These are phyloP conservation scores for Yueomyces sp. DNA, from an alignment of 1,139 yeast species.

Conservation along the genomic window DNA sequence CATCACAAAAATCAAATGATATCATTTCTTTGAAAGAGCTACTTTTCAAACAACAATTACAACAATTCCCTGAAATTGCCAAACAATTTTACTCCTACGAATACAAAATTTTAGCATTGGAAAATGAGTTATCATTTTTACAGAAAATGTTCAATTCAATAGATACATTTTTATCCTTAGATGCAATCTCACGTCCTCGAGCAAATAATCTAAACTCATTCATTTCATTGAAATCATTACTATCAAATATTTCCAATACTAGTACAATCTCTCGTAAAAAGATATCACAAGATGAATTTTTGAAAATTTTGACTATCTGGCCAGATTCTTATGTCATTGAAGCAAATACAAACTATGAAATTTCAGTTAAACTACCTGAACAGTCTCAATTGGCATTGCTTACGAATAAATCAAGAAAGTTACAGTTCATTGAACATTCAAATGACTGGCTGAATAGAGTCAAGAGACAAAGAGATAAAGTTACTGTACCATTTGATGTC, in stretches of 20 bases:
- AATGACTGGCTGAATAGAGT: slow-evolving; percentile 13
- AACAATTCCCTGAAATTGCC: slow-evolving; percentile 15
- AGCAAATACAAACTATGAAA: slow-evolving; percentile 12
- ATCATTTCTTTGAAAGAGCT: slow-evolving; percentile 4
- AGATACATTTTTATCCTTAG: slow-evolving; percentile 19
- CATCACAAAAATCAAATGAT: slow-evolving; percentile 1
- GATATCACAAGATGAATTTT: slow-evolving; percentile 10
- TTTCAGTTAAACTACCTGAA: slow-evolving; percentile 13
- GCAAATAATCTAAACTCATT: slow-evolving; percentile 4
- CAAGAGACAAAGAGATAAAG: not conserved
- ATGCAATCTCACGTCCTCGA: slow-evolving; percentile 13
- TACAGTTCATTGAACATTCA: slow-evolving; percentile 14
- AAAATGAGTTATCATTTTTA: slow-evolving; percentile 8
- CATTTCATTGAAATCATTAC: slow-evolving; percentile 12
- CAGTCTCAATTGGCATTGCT: slow-evolving; percentile 8
- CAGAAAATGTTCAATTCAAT: slow-evolving; percentile 15
- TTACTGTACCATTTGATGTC: slow-evolving; percentile 9
- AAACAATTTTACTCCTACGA: slow-evolving; percentile 12
- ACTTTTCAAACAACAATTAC: slow-evolving; percentile 13
- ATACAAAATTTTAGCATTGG: slow-evolving; percentile 7
- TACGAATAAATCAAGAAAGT: slow-evolving; percentile 16
- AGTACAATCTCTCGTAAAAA: slow-evolving; percentile 13
- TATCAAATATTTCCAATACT: slow-evolving; percentile 18
- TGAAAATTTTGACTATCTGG: slow-evolving; percentile 16
- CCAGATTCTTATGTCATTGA: slow-evolving; percentile 15